Evolutionary conservation across 2,329 filamentous ascomycete genomes (phyloP).

Genomic region (Trichoderma hamatum): DNA sequence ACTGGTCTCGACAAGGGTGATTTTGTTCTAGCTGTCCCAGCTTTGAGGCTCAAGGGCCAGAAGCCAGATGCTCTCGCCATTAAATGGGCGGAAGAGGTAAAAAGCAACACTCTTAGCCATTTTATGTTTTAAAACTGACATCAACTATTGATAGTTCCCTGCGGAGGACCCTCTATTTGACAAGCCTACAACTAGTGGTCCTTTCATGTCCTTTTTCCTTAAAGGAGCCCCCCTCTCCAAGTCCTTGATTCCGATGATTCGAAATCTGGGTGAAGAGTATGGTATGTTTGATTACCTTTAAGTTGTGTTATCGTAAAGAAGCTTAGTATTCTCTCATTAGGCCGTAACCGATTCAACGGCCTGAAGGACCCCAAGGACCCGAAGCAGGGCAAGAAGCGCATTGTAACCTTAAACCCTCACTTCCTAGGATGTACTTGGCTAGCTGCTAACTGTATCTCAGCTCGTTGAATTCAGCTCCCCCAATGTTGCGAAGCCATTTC

Average conservation of each 20-base stretch:
- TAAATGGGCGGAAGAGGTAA: constrained; percentile 65
- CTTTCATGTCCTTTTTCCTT: constrained; percentile 80
- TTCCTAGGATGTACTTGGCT: neutral
- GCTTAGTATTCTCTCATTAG: neutral
- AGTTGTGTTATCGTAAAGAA: neutral
- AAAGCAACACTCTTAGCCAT: neutral
- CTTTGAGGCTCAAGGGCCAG: constrained; percentile 74
- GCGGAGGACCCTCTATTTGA: constrained; percentile 73
- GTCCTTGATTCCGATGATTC: constrained; percentile 70
- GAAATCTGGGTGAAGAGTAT: constrained; percentile 60
- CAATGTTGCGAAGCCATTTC: constrained; percentile 85
- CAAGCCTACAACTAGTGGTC: constrained; percentile 67
- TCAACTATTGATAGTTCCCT: constrained; percentile 59
- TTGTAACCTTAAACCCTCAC: constrained; percentile 35
- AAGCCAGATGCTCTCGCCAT: constrained; percentile 65
- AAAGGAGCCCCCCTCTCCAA: constrained; percentile 67
- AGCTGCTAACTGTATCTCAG: constrained; percentile 26
- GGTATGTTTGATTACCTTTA: constrained; percentile 31
- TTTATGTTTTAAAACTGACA: neutral
- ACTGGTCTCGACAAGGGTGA: constrained; percentile 80
- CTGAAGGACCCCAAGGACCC: constrained; percentile 64
- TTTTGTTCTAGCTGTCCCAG: constrained; percentile 74
- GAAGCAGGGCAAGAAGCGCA: constrained; percentile 63
- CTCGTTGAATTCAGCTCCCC: constrained; percentile 84
- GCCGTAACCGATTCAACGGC: constrained; percentile 49